Percentiles rank a stretch among this genome's conserved stretches.
These are phyloP conservation scores for Rhytidiadelphus loreus DNA, from an alignment of 225 moss, liverwort and hornwort genomes.

Conservation along the genomic window DNA sequence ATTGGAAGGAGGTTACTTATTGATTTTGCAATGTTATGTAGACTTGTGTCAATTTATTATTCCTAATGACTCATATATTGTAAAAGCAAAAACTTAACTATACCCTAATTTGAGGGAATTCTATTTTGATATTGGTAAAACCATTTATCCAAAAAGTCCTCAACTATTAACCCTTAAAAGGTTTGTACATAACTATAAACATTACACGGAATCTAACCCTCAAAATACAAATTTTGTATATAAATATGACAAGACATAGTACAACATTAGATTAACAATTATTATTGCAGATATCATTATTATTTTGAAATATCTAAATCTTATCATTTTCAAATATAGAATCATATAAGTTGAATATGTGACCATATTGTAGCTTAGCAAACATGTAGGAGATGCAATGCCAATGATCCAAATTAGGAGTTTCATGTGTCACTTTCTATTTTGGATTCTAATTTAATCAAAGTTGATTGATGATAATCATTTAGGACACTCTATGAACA, in stretches of 20 bases:
- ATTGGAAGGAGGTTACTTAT: background rate
- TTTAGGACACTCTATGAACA: background rate
- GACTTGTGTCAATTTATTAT: background rate
- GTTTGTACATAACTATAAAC: fast-evolving
- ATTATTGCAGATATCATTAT: background rate
- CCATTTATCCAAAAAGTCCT: background rate
- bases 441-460: too few relatives aligned
- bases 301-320: background rate
- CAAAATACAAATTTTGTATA: background rate
- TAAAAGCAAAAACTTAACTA: background rate
- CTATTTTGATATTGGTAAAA: background rate
- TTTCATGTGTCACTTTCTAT: background rate
- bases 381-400: too few relatives aligned
- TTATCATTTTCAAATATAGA: background rate
- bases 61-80: background rate
- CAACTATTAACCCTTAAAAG: background rate
- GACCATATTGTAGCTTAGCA: too few relatives aligned
- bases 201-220: fast-evolving
- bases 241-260: background rate
- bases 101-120: background rate
- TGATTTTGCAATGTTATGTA: background rate
- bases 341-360: too few relatives aligned
- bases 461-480: background rate
- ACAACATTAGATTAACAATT: background rate
- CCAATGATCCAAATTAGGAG: too few relatives aligned